Evolutionary conservation across 176 grass and related monocot species (phyloP), one percentile per base, ranked within the genome.

Genomic region (Eleusine indica): DNA sequence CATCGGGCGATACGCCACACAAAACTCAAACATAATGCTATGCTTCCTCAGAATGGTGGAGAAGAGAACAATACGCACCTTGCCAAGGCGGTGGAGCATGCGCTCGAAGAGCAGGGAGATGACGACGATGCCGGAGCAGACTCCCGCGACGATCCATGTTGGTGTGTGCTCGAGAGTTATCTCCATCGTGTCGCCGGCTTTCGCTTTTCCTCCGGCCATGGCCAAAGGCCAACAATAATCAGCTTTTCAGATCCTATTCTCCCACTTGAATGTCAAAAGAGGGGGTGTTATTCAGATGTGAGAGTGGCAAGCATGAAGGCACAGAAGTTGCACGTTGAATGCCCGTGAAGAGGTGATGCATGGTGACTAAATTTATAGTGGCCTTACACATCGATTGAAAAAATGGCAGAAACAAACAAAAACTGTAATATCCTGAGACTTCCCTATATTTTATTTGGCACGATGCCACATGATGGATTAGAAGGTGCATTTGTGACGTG

Each of bases 31-130:
- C 2, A 29, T 19, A 18, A 63, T 25, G 3, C 9, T 63, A 63
- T 63, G 25, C n/a, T 63, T 63, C 9, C 9, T 25, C 18, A 21
- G 6, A 6, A 0, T 9, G 7, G 21, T 25, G 58, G 21, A 21
- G 7, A 28, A 62, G 58, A 28, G 58, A 62, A 12, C 10, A 29
- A 1, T 35, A 54, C 22, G 47, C 28, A 98, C 96, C 96, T 95
- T 98, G 85, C 96, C 96, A 19, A 95, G 76, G 68, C 25, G 66
- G 44, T 98, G 96, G 44, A 95, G 96, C 29, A 88, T 2, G 3
- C 96, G 77, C 85, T 94, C 96, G 88, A 98, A 98, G 85, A 95
- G 40, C 12, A 94, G 66, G 25, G 96, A 98, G 73, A 95, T 83
- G 72, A 91, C 49, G 64, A 98, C 86, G 51, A 98, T 95, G 48